Conservation (phyloP, 345 rosid genomes). For the Chamaenerion angustifolium region DNA sequence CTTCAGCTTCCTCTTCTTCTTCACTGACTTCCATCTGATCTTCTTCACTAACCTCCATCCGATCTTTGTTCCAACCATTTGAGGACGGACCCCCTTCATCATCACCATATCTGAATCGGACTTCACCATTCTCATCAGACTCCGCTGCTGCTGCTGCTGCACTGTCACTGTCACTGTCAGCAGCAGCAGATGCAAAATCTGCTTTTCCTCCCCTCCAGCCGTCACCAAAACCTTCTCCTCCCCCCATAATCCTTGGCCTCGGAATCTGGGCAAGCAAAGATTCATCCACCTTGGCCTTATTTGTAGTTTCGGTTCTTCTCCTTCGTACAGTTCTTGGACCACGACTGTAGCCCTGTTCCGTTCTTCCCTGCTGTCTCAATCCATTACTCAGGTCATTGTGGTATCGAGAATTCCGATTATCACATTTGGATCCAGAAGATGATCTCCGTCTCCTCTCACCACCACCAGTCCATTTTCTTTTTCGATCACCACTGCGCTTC, state of each 20-base stretch:
- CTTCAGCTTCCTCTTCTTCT: conserved; percentile 30
- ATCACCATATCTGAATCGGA: conserved; percentile 34
- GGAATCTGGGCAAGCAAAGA: conserved; percentile 6
- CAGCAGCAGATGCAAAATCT: conserved; percentile 9
- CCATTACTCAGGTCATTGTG: conserved; percentile 14
- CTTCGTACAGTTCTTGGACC: conserved; percentile 79
- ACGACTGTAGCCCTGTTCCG: conserved; percentile 28
- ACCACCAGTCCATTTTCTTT: conserved; percentile 37
- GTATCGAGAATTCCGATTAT: conserved; percentile 25
- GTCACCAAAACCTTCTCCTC: conserved; percentile 15
- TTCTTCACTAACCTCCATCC: conserved; percentile 22
- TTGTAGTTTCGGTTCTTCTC: conserved; percentile 44
- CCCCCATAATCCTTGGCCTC: conserved; percentile 5
- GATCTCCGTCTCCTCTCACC: conserved; percentile 35
- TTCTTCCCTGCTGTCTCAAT: conserved; percentile 21
- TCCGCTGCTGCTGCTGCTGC: conserved; percentile 1
- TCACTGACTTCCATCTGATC: conserved; percentile 21
- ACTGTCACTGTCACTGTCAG: conserved; percentile 38
- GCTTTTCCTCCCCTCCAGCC: conserved; percentile 33
- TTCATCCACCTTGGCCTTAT: conserved; percentile 17
- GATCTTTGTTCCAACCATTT: conserved; percentile 37
- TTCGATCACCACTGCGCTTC: conserved; percentile 21
- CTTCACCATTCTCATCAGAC: conserved; percentile 1
- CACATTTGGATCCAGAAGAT: conserved; percentile 21
- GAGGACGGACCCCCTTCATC: conserved; percentile 25